Evolutionary conservation across 352 stramenopile species (phyloP).

Genomic region (Phytophthora litchii): DNA sequence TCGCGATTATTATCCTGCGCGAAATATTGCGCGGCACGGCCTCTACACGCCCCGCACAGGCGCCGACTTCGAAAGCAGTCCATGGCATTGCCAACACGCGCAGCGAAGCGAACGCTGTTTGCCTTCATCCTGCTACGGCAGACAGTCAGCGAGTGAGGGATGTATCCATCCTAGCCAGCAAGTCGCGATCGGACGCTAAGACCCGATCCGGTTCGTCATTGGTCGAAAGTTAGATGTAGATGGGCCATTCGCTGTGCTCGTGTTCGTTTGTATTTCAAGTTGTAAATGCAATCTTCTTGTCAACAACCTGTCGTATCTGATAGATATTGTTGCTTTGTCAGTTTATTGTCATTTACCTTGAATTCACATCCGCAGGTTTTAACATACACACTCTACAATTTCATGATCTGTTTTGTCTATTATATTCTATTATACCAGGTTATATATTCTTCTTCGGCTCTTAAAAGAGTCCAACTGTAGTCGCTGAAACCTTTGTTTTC

Average conservation of each 20-base stretch:
- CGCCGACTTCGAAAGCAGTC: conserved; percentile 3
- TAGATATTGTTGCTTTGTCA: too few species aligned
- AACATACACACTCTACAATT: too few species aligned
- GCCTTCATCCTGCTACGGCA: not conserved
- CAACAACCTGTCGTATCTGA: not conserved
- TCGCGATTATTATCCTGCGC: conserved; percentile 18
- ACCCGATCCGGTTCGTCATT: conserved; percentile 25
- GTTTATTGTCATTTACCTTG: too few species aligned
- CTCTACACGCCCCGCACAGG: conserved; percentile 13
- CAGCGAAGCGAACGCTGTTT: not conserved
- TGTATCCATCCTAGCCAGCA: conserved; percentile 16
- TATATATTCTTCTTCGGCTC: not conserved
- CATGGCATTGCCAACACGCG: not conserved
- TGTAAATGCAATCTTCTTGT: not conserved
- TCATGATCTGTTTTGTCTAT: too few species aligned
- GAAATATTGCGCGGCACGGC: conserved; percentile 26
- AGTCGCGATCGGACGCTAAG: conserved; percentile 18
- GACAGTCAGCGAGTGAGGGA: conserved; percentile 3
- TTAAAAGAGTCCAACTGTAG: not conserved
- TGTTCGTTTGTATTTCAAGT: conserved; percentile 17
- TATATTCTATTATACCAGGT: too few species aligned
- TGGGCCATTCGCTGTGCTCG: conserved; percentile 8
- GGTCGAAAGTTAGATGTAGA: conserved; percentile 20
- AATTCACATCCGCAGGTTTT: too few species aligned
- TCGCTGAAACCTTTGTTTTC: not conserved